Base-by-base conservation (phyloP, 352 stramenopile species). In the Pythium phragmitis region DNA sequence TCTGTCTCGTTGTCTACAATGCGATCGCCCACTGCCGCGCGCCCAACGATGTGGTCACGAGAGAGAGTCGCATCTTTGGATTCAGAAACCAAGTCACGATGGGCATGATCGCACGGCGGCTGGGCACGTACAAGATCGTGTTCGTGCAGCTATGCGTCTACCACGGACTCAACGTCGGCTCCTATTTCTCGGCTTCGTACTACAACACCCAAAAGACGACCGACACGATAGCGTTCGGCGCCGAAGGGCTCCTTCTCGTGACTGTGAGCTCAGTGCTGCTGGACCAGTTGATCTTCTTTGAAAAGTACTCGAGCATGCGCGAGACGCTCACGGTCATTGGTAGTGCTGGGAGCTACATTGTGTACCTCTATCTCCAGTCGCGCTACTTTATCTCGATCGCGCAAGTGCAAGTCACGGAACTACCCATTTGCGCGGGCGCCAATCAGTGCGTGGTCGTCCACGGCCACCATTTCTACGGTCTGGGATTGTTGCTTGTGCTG, bases 111-210 rank as follows among this genome's bases (percentile, higher is more conserved):
- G 63, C 63, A 16, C 48, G 63, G 6, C 63, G 63, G 0, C 43
- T 70, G 13, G 63, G 63, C 23, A 65, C 56, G 21, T 70, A 65
- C 63, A 70, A 70, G 56, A 23, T 70, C 28, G 63, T 70, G 49
- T 65, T 65, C 34, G 50, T 65, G 11, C 56, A 70, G 56, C 63
- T 70, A 33, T 65, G 63, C 42, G 8, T 70, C 17, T 70, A 65
- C 57, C 63, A 70, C 50, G 33, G 30, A 1, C 33, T 70, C 28
- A 70, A 70, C 42, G 63, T 70, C 36, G 56, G 63, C 33, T 34
- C 9, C 4, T 70, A 65, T 50, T 61, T 70, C 23, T 49, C 63
- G 21, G 63, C 63, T 7, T 56, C 61, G 49, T 70, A 57, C 43
- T 57, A 61, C 56, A 39, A 52, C 55, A 70, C 63, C 21, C 49